These are phyloP conservation scores for Penicillium verrucosum DNA, from an alignment of 2,329 filamentous ascomycete genomes.

Conservation along the genomic window DNA sequence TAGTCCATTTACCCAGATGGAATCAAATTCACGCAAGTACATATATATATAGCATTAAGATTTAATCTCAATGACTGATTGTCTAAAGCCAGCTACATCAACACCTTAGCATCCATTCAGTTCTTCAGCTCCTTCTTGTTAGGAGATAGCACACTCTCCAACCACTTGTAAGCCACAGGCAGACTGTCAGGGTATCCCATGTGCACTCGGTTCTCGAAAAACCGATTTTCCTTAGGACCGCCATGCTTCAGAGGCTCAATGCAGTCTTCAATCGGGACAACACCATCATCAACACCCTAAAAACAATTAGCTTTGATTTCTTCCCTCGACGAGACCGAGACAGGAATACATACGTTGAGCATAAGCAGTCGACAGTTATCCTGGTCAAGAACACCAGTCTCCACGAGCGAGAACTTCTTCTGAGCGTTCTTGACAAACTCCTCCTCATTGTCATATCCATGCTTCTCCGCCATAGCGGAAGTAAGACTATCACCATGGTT, in stretches of 20 bases:
- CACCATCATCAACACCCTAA: slow-evolving; percentile 59
- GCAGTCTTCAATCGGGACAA: slow-evolving; percentile 67
- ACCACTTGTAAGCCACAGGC: slow-evolving; percentile 38
- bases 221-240: slow-evolving; percentile 61
- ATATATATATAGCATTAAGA: not conserved
- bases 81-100: not conserved
- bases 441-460: slow-evolving; percentile 57
- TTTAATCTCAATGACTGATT: not conserved
- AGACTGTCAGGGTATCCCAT: slow-evolving; percentile 62
- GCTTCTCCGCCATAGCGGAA: slow-evolving; percentile 59
- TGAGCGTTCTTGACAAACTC: slow-evolving; percentile 55
- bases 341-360: slow-evolving; percentile 51
- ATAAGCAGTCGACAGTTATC: slow-evolving; percentile 58
- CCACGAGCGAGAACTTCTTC: slow-evolving; percentile 61
- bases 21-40: not conserved
- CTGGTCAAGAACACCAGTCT: slow-evolving; percentile 56
- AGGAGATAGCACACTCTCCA: slow-evolving; percentile 31
- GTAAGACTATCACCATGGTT: slow-evolving; percentile 42
- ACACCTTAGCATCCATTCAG: slow-evolving; percentile 2
- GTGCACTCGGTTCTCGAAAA: slow-evolving; percentile 60
- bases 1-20: not conserved
- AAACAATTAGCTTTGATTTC: not conserved
- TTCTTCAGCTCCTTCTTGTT: slow-evolving; percentile 22
- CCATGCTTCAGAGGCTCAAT: slow-evolving; percentile 64
- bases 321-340: not conserved